Evolutionary conservation across 1,284 basidiomycete genomes (phyloP), one percentile per base, ranked within the genome.

Genomic region (Flammula alnicola): DNA sequence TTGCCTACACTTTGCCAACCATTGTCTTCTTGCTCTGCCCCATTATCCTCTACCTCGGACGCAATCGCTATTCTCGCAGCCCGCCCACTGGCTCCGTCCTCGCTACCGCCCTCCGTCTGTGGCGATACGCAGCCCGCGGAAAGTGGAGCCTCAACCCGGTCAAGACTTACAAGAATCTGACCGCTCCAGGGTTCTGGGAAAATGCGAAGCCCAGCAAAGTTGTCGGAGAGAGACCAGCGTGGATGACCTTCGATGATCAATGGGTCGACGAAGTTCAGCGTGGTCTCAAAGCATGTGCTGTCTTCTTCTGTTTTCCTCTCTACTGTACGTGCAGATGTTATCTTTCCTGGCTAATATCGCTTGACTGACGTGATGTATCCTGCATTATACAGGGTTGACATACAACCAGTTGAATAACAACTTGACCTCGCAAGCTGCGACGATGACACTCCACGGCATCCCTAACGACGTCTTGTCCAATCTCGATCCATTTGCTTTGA

Each of bases 201-300:
- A 72, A 62, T 36, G 88, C 78, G 3, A 91, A 91, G 67, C 91
- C 91, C 0, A 86, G 83, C 57, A 72, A 70, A 20, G 63, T 73
- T 40, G 57, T 65, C 11, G 70, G 61, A 1, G 68, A 67, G 8
- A 67, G 69, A 23, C 87, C 86, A 0, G 26, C 36, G 1, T 89
- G 86, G 87, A 89, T 89, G 85, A 83, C 71, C 3, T 88, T 81
- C 63, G 86, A 91, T 59, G 88, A 91, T 60, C 63, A 75, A 31
- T 93, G 86, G 83, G 90, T 95, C 11, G 89, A 93, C 47, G 93
- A 95, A 65, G 83, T 95, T 43, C 76, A 78, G 49, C 81, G 91
- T 60, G 91, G 89, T 2, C 70, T 93, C 69, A 91, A 91, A 67
- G 93, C 93, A 7, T 95, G 93, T 70, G 69, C 73, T 33, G 91